Percentiles rank a stretch among this genome's conserved stretches.
These are phyloP conservation scores for Penicillium desertorum DNA, from an alignment of 495 filamentous ascomycete species.

Conservation along the genomic window DNA sequence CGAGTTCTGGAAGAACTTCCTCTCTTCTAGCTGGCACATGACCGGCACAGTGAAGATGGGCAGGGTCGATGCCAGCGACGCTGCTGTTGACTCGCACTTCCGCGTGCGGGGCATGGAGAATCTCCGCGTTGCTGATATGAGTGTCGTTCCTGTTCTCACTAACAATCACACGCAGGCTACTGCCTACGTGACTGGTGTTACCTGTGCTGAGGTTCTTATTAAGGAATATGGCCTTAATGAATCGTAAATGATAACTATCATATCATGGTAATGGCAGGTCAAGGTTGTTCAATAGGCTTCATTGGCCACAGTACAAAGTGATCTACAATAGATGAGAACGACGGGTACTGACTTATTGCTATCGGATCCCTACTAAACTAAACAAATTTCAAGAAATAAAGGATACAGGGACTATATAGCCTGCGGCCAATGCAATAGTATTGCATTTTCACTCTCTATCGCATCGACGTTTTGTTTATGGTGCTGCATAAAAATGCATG, in stretches of 20 bases:
- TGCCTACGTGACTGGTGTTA: constrained; percentile 37
- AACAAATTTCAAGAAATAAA: no score
- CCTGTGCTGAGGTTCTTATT: constrained; percentile 31
- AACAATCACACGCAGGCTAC: constrained; percentile 44
- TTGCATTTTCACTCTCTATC: background rate
- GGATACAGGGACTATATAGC: background rate
- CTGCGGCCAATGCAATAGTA: background rate
- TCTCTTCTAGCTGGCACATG: constrained; percentile 51
- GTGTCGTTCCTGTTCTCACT: constrained; percentile 59
- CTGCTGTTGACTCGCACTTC: constrained; percentile 57
- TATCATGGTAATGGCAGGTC: background rate
- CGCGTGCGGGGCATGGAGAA: constrained; percentile 54
- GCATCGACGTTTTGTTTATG: background rate
- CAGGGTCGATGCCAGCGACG: constrained; percentile 39
- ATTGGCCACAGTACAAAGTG: no score
- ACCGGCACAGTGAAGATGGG: constrained; percentile 67
- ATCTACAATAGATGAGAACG: no score
- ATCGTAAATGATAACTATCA: background rate
- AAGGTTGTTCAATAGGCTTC: background rate
- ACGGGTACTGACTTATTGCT: no score
- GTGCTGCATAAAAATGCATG: background rate
- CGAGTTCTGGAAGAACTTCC: constrained; percentile 42
- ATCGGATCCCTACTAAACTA: no score
- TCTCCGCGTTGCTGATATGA: constrained; percentile 65
- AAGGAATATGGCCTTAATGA: constrained; percentile 25